Conservation (phyloP, 1,284 basidiomycete species). For the Ustilago trichophora region DNA sequence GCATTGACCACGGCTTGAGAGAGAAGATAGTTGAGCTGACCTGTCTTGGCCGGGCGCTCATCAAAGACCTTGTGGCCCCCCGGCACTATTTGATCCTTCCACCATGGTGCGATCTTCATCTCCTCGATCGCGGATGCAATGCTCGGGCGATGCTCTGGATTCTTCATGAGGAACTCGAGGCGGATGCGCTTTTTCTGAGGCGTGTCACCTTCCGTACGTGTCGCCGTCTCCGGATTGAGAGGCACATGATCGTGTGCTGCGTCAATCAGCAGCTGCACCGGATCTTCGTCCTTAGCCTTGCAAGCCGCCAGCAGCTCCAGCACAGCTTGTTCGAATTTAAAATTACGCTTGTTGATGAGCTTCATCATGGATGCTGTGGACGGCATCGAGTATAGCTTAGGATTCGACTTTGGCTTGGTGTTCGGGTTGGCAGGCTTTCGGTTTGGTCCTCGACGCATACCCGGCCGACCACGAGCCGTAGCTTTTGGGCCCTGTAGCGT, state of each 20-base stretch:
- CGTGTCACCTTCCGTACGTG: conserved; percentile 39
- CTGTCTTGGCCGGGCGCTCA: conserved; percentile 42
- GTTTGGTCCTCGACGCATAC: conserved; percentile 42
- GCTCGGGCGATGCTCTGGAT: conserved; percentile 52
- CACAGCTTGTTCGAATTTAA: conserved; percentile 62
- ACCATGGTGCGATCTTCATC: conserved; percentile 56
- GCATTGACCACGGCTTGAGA: conserved; percentile 72
- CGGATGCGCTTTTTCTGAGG: conserved; percentile 58
- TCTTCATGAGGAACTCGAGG: conserved; percentile 53
- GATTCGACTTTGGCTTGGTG: conserved; percentile 23
- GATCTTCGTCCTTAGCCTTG: conserved; percentile 54
- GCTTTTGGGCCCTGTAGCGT: conserved; percentile 67
- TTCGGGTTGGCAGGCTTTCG: conserved; percentile 15
- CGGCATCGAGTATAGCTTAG: conserved; percentile 41
- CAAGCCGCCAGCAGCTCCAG: conserved; percentile 60
- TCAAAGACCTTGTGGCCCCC: conserved; percentile 59
- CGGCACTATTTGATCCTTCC: conserved; percentile 65
- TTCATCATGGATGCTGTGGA: conserved; percentile 56
- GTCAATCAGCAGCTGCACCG: conserved; percentile 56
- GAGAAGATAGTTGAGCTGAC: conserved; percentile 49
- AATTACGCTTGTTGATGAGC: conserved; percentile 62
- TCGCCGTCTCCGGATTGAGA: conserved; percentile 49
- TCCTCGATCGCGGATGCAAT: conserved; percentile 56
- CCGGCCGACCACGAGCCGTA: conserved; percentile 60
- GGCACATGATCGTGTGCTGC: conserved; percentile 62